Percentiles rank a stretch among this genome's conserved stretches.
phyloP scores from a whole-genome alignment of 768 basidiomycete species.

The Tulasnella sp. region DNA sequence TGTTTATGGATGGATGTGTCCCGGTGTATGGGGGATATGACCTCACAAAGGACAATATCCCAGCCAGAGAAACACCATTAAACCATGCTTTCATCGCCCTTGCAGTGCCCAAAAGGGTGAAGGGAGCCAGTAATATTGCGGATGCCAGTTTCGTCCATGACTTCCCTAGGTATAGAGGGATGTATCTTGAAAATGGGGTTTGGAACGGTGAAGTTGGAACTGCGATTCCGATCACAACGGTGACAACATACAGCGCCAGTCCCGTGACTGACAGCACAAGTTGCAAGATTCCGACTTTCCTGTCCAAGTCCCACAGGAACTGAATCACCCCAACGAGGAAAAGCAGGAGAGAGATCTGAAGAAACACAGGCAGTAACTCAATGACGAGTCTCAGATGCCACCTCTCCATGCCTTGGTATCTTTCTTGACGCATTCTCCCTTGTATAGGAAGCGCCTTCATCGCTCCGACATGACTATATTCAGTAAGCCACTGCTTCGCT shows the following conservation, averaged over 20 bases:
- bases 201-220: background rate
- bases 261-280: background rate
- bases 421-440: background rate
- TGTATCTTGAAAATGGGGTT: background rate
- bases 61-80: no score
- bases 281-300: background rate
- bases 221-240: background rate
- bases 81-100: no score
- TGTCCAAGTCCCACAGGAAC: background rate
- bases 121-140: no score
- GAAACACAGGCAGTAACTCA: background rate
- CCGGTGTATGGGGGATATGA: no score
- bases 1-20: no score
- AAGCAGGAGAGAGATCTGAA: background rate
- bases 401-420: background rate
- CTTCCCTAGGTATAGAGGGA: no score
- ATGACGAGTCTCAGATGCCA: background rate
- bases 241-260: background rate
- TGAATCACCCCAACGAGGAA: background rate
- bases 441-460: background rate
- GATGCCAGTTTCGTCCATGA: no score
- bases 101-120: no score
- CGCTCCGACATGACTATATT: background rate
- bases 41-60: no score
- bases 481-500: conserved; percentile 6